Base-by-base conservation (phyloP, 129 eudicot species). In the Centella asiatica region DNA sequence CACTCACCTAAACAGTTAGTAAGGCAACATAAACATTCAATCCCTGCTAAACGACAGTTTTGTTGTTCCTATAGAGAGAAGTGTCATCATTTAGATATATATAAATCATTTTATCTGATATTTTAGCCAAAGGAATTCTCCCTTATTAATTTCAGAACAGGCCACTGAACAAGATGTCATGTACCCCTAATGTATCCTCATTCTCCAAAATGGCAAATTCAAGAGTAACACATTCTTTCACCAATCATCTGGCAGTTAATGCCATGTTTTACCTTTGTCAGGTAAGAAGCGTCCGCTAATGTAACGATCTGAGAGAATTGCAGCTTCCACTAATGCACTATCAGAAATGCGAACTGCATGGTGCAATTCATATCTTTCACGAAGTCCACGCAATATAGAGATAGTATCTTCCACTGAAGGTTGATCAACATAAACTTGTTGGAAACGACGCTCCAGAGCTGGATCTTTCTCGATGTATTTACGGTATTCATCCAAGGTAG, bases 381-480 rank as follows among this genome's bases (percentile, higher is more conserved):
- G 88, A 31, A 93, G 60, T 47, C 99, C 99, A 48, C 99, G 96
- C 55, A 93, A 86, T 71, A 93, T 93, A 31, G 96, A 87, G 31
- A 93, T 65, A 0, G 99, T 93, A 73, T 93, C 96, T 69, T 78
- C 96, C 12, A 93, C 96, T 18, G 95, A 82, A 17, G 99, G 99
- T 58, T 93, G 96, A 66, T 93, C 95, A 45, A 93, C 99, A 72
- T 87, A 93, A 69, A 93, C 99, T 74, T 93, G 96, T 75, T 88
- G 99, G 77, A 93, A 93, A 34, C 99, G 96, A 6, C 99, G 86
- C 77, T 93, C 99, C 69, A 93, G 57, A 46, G 99, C 96, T 15
- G 99, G 95, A 82, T 93, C 99, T 60, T 93, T 93, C 33, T 93
- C 99, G 26, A 93, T 85, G 67, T 93, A 93, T 64, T 93, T 93